Evolutionary conservation across 768 basidiomycete species (phyloP).

Genomic region (Suillus cothurnatus): DNA sequence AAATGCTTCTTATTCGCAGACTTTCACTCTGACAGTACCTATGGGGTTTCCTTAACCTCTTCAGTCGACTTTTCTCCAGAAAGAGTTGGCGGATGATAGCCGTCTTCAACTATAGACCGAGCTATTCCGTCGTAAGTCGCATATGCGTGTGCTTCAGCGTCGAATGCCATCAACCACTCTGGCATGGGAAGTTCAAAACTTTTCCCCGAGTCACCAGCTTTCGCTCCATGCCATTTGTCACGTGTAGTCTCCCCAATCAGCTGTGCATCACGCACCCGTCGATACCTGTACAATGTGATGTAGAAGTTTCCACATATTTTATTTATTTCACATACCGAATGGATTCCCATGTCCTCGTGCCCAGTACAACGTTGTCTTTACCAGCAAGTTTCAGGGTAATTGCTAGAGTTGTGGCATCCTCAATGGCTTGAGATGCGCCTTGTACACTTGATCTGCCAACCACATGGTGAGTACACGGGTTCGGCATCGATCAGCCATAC

Average conservation of each 20-base stretch:
- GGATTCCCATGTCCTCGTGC: conserved; percentile 17
- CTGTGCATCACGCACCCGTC: conserved; percentile 25
- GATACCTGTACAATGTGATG: conserved; percentile 17
- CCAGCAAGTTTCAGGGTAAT: conserved; percentile 24
- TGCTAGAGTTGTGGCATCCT: conserved; percentile 41
- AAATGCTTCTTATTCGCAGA: not conserved
- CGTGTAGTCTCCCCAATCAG: conserved; percentile 28
- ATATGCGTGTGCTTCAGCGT: conserved; percentile 29
- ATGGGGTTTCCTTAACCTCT: not conserved
- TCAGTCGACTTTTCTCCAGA: not conserved
- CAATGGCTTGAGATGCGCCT: conserved; percentile 44
- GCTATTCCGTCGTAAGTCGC: conserved; percentile 22
- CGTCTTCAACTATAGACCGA: conserved; percentile 25
- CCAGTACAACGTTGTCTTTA: conserved; percentile 10
- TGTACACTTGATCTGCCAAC: conserved; percentile 22
- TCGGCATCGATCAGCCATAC: not conserved
- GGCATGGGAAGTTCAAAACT: conserved; percentile 23
- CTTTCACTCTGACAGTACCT: too few relatives aligned
- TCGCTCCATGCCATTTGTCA: conserved; percentile 25
- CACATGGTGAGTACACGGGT: not conserved
- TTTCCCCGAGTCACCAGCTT: conserved; percentile 16
- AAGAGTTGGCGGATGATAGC: conserved; percentile 22
- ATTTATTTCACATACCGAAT: conserved; percentile 12
- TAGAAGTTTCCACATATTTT: not conserved
- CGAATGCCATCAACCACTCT: conserved; percentile 32